phyloP scores from a whole-genome alignment of 23 red algal genomes.

The Gracilaria caudata region DNA sequence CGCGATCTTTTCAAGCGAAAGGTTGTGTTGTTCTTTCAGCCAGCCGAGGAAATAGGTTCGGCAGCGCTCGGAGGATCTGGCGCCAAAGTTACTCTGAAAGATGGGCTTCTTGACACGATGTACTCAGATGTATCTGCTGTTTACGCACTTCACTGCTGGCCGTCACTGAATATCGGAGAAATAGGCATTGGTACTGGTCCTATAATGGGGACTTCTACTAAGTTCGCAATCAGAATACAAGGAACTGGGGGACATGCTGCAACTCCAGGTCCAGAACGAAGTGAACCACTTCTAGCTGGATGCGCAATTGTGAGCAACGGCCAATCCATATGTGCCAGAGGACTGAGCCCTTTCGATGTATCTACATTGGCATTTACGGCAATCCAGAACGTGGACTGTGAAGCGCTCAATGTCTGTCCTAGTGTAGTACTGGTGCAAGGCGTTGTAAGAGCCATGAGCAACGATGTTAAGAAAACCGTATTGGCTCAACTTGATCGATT shows the following conservation, averaged over 20 bases:
- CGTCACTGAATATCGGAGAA: neutral
- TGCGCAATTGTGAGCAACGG: slow-evolving; percentile 12
- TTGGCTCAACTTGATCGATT: slow-evolving; percentile 10
- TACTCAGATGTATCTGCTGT: slow-evolving; percentile 26
- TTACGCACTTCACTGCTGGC: slow-evolving; percentile 31
- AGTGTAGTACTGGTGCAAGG: slow-evolving; percentile 5
- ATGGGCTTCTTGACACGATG: slow-evolving; percentile 18
- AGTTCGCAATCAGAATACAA: neutral
- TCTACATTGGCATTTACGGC: slow-evolving; percentile 20
- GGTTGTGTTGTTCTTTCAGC: slow-evolving; percentile 46
- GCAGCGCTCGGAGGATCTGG: slow-evolving; percentile 1
- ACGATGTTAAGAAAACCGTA: neutral
- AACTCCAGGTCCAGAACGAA: neutral
- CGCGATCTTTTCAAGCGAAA: slow-evolving; percentile 8
- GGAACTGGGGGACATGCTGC: slow-evolving; percentile 37
- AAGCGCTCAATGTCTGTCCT: neutral
- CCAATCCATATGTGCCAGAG: slow-evolving; percentile 22
- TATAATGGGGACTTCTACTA: slow-evolving; percentile 22
- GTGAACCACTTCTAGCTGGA: slow-evolving; percentile 13
- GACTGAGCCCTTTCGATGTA: neutral
- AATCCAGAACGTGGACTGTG: slow-evolving; percentile 8
- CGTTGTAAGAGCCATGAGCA: neutral
- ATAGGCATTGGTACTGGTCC: slow-evolving; percentile 14
- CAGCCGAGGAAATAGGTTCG: slow-evolving; percentile 26
- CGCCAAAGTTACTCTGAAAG: slow-evolving; percentile 8